These are phyloP conservation scores for Ceratocystis huliohia DNA, from an alignment of 2,329 filamentous ascomycete genomes.

Conservation along the genomic window DNA sequence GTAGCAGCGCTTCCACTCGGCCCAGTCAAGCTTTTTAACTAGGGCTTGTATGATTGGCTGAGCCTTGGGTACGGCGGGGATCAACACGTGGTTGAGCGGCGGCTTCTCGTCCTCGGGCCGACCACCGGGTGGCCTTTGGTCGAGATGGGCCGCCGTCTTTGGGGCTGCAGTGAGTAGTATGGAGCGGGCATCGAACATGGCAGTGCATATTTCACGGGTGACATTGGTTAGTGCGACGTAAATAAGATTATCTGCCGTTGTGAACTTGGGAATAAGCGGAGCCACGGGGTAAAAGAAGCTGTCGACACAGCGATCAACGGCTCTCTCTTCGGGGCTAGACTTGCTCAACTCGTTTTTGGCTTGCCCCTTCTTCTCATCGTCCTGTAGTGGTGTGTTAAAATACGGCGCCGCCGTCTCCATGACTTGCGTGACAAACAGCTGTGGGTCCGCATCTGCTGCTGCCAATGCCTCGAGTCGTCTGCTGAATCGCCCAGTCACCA, in stretches of 20 bases:
- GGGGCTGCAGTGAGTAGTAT: constrained; percentile 12
- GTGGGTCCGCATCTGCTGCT: constrained; percentile 24
- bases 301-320: constrained; percentile 34
- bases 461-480: constrained; percentile 37
- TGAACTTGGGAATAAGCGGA: constrained; percentile 25
- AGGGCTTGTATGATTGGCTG: constrained; percentile 26
- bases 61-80: constrained; percentile 16
- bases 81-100: constrained; percentile 10
- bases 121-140: neutral
- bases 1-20: constrained; percentile 44
- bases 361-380: constrained; percentile 22
- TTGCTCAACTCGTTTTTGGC: neutral
- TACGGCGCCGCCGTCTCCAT: constrained; percentile 32
- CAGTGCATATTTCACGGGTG: constrained; percentile 30
- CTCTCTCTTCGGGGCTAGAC: constrained; percentile 24
- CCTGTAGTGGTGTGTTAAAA: constrained; percentile 30
- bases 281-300: constrained; percentile 32
- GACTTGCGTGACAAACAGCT: constrained; percentile 29
- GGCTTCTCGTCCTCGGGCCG: neutral
- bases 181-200: constrained; percentile 23
- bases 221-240: constrained; percentile 33
- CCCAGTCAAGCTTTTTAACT: constrained; percentile 43
- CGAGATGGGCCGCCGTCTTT: neutral
- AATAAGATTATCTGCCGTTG: constrained; percentile 35
- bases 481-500: constrained; percentile 51